Evolutionary conservation across 306 rosid genomes (phyloP).

Genomic region (Glycine tomentella): DNA sequence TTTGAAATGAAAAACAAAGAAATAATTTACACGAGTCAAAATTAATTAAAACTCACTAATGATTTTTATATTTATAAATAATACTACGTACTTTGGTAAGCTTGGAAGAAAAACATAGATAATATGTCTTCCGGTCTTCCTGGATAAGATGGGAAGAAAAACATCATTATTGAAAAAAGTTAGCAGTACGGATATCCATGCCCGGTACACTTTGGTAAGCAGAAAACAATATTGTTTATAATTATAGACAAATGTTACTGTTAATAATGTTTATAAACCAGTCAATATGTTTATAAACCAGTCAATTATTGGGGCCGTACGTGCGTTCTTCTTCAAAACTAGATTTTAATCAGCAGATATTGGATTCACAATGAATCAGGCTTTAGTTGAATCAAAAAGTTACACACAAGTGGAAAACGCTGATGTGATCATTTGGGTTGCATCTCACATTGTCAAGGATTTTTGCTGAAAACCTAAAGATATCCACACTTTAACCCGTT

Average conservation of each 20-base stretch:
- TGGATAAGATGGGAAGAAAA: background rate
- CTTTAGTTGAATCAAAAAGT: background rate
- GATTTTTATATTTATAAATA: too few relatives aligned
- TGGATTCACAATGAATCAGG: background rate
- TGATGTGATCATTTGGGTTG: too few relatives aligned
- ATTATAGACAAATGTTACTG: too few relatives aligned
- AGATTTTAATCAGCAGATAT: too few relatives aligned
- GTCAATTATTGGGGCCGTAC: background rate
- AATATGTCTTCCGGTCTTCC: too few relatives aligned
- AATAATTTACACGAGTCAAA: too few relatives aligned
- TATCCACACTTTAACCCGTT: background rate
- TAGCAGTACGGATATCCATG: background rate
- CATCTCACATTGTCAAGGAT: background rate
- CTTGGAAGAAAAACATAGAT: too few relatives aligned
- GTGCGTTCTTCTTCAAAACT: background rate
- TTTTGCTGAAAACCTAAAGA: background rate
- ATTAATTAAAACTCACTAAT: too few relatives aligned
- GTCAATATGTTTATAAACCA: background rate
- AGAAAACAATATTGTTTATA: background rate
- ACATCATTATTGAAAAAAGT: background rate
- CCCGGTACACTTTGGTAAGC: background rate
- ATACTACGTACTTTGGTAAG: too few relatives aligned
- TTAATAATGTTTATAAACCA: background rate
- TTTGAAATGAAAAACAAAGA: too few relatives aligned
- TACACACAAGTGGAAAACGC: background rate